These are phyloP conservation scores for Rhododendron simsii DNA, from an alignment of 148 eudicot genomes.

Conservation along the genomic window DNA sequence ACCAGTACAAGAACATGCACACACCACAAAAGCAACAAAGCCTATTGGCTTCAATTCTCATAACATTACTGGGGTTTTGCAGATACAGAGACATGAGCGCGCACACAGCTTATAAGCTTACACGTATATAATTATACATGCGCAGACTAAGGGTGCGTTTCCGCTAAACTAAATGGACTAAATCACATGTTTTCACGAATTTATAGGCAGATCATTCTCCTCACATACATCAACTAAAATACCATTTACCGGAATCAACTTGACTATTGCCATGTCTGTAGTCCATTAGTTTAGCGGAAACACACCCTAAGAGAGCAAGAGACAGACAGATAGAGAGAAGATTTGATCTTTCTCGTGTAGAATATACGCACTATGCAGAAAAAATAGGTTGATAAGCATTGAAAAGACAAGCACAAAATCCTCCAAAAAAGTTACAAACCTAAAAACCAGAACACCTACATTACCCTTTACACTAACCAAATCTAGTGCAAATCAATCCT, in stretches of 20 bases:
- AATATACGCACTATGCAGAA: background rate
- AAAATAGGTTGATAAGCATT: background rate
- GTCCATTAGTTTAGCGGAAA: background rate
- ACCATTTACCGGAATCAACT: background rate
- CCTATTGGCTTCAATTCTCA: background rate
- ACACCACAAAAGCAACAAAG: background rate
- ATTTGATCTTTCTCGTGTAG: background rate
- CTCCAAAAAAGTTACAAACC: background rate
- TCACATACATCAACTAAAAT: background rate
- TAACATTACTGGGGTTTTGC: background rate
- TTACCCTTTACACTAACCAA: background rate
- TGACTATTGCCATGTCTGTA: background rate
- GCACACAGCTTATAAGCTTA: background rate
- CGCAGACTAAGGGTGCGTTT: background rate
- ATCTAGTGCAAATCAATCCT: constrained; percentile 5
- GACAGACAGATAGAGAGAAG: background rate
- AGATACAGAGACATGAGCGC: background rate
- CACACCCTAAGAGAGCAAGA: background rate
- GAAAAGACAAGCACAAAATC: background rate
- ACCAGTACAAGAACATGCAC: background rate
- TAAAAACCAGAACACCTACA: background rate
- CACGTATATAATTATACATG: background rate
- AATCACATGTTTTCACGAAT: background rate
- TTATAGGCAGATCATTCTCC: background rate
- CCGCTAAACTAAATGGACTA: background rate